These are phyloP conservation scores for Bothriochloa decipiens DNA, from an alignment of 176 grass and related monocot species.

Conservation along the genomic window DNA sequence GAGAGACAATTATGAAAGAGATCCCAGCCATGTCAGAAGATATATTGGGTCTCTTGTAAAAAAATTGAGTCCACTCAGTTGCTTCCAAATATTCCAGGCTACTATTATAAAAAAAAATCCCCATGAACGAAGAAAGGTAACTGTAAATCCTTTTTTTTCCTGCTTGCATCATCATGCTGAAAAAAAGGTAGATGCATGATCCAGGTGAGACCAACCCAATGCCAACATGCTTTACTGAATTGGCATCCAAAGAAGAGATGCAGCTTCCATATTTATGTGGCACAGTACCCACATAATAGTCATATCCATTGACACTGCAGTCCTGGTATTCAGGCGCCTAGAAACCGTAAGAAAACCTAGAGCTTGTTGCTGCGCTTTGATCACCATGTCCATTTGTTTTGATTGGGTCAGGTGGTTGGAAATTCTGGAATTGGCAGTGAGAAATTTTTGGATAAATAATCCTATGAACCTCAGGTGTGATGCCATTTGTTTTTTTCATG, in stretches of 20 bases:
- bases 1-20: background rate
- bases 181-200: background rate
- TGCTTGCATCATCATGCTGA: background rate
- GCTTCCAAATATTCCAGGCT: background rate
- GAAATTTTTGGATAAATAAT: background rate
- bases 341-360: background rate
- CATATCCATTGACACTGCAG: background rate
- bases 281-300: background rate
- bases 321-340: background rate
- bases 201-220: background rate
- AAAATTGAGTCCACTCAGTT: background rate
- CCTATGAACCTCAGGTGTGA: background rate
- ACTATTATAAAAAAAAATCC: background rate
- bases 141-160: background rate
- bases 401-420: background rate
- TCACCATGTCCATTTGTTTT: background rate
- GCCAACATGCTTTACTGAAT: background rate
- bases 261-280: background rate
- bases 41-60: background rate
- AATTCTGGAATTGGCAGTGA: background rate
- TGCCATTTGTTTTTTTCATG: background rate
- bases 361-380: too few species aligned
- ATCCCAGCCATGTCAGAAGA: background rate
- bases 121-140: background rate
- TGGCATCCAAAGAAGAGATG: background rate